A percentile compares a stretch with the other conserved stretches of the same genome.
phyloP scores from a whole-genome alignment of 208 protist species.

The Crithidia sp. region DNA sequence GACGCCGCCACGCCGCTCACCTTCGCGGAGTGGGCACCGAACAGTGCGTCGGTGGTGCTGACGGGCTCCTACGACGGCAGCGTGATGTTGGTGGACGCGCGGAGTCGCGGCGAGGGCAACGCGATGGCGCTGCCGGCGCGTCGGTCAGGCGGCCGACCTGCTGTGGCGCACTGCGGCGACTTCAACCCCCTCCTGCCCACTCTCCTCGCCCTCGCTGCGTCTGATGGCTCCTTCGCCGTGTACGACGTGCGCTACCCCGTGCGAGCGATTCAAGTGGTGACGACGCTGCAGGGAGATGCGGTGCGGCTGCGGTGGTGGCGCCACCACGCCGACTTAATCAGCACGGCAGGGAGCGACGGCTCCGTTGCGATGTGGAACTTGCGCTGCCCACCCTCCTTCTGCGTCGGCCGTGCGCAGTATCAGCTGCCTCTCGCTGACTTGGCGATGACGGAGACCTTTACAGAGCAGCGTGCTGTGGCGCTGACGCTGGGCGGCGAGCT shows the following conservation, averaged over 20 bases:
- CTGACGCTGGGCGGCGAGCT: conserved; percentile 69
- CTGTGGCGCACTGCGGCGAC: conserved; percentile 54
- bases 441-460: conserved; percentile 57
- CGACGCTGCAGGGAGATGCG: conserved; percentile 79
- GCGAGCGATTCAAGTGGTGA: conserved; percentile 55
- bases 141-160: conserved; percentile 25
- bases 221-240: conserved; percentile 73
- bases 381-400: conserved; percentile 73
- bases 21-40: conserved; percentile 78
- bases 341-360: conserved; percentile 79
- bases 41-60: conserved; percentile 65
- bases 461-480: conserved; percentile 71
- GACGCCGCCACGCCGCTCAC: conserved; percentile 48
- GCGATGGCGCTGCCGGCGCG: conserved; percentile 15
- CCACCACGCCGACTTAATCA: conserved; percentile 75
- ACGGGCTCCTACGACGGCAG: conserved; percentile 72
- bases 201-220: conserved; percentile 55
- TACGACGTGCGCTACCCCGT: conserved; percentile 77
- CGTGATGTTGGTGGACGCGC: conserved; percentile 70
- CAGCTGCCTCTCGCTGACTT: conserved; percentile 55
- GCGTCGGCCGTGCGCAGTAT: conserved; percentile 80
- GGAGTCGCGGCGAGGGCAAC: conserved; percentile 26
- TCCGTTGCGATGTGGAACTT: conserved; percentile 85
- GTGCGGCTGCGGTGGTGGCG: conserved; percentile 65
- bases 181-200: conserved; percentile 80